Base-by-base conservation (phyloP, 495 filamentous ascomycete genomes). In the Aspergillus heteromorphus region DNA sequence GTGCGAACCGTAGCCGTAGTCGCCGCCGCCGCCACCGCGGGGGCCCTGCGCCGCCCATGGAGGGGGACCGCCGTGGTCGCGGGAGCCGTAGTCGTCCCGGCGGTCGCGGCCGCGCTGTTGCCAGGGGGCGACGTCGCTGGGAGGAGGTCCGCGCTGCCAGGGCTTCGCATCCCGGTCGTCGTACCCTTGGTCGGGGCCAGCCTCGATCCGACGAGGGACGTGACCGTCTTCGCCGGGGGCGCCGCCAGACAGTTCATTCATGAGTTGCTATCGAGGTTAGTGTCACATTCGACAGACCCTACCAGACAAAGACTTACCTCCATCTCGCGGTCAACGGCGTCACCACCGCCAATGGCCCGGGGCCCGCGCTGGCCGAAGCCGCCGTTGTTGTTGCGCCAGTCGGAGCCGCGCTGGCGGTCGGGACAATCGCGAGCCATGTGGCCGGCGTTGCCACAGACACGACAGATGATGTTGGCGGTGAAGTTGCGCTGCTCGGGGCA, bases 391-490 rank as follows among this genome's bases (percentile, higher is more conserved):
- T 95, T 95, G 54, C 92, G 91, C 90, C 89, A 97, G 67, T 89
- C 90, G 23, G 83, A 83, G 65, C 93, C 93, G 64, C 88, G 83
- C 72, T 92, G 88, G 65, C 90, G 83, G 65, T 97, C 91, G 19
- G 91, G 89, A 77, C 93, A 99, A 75, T 95, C 91, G 61, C 89
- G 83, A 56, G 87, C 90, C 87, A 96, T 92, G 64, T 96, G 90
- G 1, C 90, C 90, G 53, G 90, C 90, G 62, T 95, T 92, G 50
- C 95, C 95, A 73, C 95, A 99, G 64, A 96, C 88, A 59, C 93
- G 92, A 77, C 95, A 99, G 70, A 99, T 99, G 72, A 97, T 97
- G 68, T 91, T 96, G 62, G 95, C 91, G 20, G 95, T 97, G 73
- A 87, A 97, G 71, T 99, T 99, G 67, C 89, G 87, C 69, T 95